Evolutionary conservation across 2,329 filamentous ascomycete genomes (phyloP).

Genomic region (Exophiala sideris): DNA sequence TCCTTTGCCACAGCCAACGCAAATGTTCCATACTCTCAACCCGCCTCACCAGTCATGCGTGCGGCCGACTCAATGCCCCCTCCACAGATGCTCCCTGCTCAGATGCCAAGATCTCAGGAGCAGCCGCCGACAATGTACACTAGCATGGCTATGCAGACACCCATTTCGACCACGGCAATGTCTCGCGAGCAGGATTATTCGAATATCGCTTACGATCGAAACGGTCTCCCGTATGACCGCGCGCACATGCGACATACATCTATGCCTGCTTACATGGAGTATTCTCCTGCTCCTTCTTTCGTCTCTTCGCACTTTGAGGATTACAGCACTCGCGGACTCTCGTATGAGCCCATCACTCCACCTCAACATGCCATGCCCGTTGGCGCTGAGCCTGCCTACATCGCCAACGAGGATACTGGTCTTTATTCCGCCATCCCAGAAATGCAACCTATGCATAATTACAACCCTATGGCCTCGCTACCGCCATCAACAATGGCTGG

Average conservation of each 20-base stretch:
- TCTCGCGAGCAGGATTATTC: conserved; percentile 86
- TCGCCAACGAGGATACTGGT: conserved; percentile 95
- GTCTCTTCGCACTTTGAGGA: conserved; percentile 98
- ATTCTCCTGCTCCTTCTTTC: conserved; percentile 95
- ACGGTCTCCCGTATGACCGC: conserved; percentile 78
- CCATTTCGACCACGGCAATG: conserved; percentile 65
- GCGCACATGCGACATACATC: conserved; percentile 90
- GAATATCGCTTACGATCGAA: conserved; percentile 85
- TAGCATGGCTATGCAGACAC: conserved; percentile 65
- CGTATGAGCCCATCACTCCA: conserved; percentile 93
- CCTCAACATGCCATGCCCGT: conserved; percentile 84
- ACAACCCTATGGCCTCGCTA: conserved; percentile 87
- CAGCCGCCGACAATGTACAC: conserved; percentile 69
- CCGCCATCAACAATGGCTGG: conserved; percentile 80
- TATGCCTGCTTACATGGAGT: conserved; percentile 98
- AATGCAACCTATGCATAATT: conserved; percentile 68
- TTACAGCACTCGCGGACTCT: conserved; percentile 93
- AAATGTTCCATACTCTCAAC: conserved; percentile 67
- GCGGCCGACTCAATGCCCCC: conserved; percentile 93
- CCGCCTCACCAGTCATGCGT: conserved; percentile 83
- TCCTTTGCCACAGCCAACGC: conserved; percentile 83
- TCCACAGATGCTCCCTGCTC: conserved; percentile 72
- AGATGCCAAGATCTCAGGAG: conserved; percentile 58
- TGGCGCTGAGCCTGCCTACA: conserved; percentile 87
- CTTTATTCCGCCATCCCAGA: conserved; percentile 94